Base-by-base conservation (phyloP, 495 filamentous ascomycete species). In the Podospora comata region DNA sequence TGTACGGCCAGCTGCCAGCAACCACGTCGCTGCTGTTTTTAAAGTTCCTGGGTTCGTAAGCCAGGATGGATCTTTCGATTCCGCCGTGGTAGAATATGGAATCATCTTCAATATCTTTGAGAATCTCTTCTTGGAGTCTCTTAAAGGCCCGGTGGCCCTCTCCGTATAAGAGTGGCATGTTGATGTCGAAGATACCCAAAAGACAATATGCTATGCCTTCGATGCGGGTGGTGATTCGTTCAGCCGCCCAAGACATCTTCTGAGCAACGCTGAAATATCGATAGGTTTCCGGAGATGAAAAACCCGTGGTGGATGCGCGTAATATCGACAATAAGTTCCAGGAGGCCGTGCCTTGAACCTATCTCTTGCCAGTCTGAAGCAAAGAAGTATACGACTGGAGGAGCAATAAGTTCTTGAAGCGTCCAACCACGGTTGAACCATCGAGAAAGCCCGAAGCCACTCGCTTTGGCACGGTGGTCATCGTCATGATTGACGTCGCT, bases 181-280 rank as follows among this genome's bases (percentile, higher is more conserved):
- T 67, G 19, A 78, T 62, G 11, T 68, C 71, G 55, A 74, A 76
- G 2, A 78, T 60, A 2, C 75, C 77, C 19, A 79, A 19, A 5
- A 80, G 68, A 30, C 68, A 76, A 58, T 79, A 79, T 1, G 77
- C 77, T 26, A 58, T 65, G 64, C 79, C 78, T 67, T 79, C 78
- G 6, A 67, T 53, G 11, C 67, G 64, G 4, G 67, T 76, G 1
- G 75, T 79, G 4, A 71, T 6, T 9, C 78, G 74, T 18, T 44
- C 34, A 27, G 68, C 66, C 3, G 72, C 70, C 74, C 75, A 80
- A 27, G 60, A 70, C 62, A 80, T 73, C 55, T 73, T 69, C 20
- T 73, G 71, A 0, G 27, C 55, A 27, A 58, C 71, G 27, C 67
- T 64, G 28, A 60, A 60, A 53, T 19, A 39, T 27, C 28, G 64